Conservation (phyloP, 495 filamentous ascomycete genomes). For the Cercophora newfieldiana region DNA sequence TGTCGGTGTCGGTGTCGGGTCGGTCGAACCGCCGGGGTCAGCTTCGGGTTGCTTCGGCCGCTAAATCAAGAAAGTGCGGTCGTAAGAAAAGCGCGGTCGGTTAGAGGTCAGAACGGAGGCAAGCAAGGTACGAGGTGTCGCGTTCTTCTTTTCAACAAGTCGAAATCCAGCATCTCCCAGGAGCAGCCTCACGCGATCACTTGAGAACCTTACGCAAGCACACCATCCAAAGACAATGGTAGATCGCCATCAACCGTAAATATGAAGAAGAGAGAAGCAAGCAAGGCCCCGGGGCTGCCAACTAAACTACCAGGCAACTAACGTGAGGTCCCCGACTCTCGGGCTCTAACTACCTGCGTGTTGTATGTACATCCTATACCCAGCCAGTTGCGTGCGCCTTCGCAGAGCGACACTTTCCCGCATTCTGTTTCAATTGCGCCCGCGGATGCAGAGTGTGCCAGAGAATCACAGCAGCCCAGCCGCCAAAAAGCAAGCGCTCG, state of each 20-base stretch:
- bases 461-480: constrained; percentile 10
- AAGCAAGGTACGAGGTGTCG: background rate
- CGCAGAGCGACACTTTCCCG: constrained; percentile 1
- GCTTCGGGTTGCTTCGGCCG: background rate
- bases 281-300: too few species aligned
- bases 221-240: constrained; percentile 17
- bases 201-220: constrained; percentile 14
- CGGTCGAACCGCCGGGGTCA: background rate
- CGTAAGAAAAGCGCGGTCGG: background rate
- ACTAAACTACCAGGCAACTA: too few species aligned
- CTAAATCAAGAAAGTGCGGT: background rate
- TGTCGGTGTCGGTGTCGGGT: too few species aligned
- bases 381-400: background rate
- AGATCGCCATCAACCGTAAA: constrained; percentile 19
- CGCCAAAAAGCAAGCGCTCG: constrained; percentile 17
- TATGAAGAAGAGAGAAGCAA: constrained; percentile 4
- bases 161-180: background rate
- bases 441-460: background rate
- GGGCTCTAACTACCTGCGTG: background rate
- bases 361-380: too few species aligned
- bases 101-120: background rate
- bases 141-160: constrained; percentile 7
- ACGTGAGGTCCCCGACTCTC: constrained; percentile 6
- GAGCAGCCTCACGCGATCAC: constrained; percentile 13
- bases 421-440: constrained; percentile 5